phyloP scores from a whole-genome alignment of 2,329 filamentous ascomycete genomes.

The Neobulgaria alba region DNA sequence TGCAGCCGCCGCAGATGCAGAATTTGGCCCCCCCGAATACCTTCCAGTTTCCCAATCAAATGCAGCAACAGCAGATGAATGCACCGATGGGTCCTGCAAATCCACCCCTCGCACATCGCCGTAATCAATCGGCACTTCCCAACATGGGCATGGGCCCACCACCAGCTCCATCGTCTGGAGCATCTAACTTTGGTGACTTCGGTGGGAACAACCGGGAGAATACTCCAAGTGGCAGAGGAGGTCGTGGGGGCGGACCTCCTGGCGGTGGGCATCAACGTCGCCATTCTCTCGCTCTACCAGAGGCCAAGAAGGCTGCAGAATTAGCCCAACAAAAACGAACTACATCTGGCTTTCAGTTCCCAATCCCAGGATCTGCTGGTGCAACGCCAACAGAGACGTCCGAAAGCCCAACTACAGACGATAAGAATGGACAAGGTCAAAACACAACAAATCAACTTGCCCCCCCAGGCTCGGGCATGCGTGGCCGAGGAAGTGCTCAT shows the following conservation, averaged over 20 bases:
- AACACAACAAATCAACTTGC: conserved; percentile 16
- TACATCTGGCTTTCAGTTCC: conserved; percentile 90
- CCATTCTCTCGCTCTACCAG: conserved; percentile 87
- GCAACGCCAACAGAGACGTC: conserved; percentile 44
- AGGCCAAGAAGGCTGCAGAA: conserved; percentile 96
- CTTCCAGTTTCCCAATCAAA: conserved; percentile 82
- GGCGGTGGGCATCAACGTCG: conserved; percentile 81
- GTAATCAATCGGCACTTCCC: conserved; percentile 94
- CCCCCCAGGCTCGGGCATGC: conserved; percentile 24
- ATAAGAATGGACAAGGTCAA: conserved; percentile 22
- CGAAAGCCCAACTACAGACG: conserved; percentile 20
- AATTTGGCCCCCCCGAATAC: conserved; percentile 70
- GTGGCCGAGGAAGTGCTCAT: conserved; percentile 51
- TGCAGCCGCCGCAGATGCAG: conserved; percentile 75
- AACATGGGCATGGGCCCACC: conserved; percentile 85
- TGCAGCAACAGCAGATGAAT: conserved; percentile 63
- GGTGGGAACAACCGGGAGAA: conserved; percentile 56
- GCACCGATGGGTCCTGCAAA: conserved; percentile 66
- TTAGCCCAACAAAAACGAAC: conserved; percentile 94
- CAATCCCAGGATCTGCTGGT: conserved; percentile 60
- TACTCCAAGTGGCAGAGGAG: conserved; percentile 57
- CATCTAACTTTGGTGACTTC: conserved; percentile 74
- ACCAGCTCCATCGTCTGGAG: conserved; percentile 81
- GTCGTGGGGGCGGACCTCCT: conserved; percentile 60
- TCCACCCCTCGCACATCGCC: conserved; percentile 80